A percentile compares a stretch with the other conserved stretches of the same genome.
Evolutionary conservation across 2,329 filamentous ascomycete species (phyloP).

Genomic region (Bipolaris zeicola): DNA sequence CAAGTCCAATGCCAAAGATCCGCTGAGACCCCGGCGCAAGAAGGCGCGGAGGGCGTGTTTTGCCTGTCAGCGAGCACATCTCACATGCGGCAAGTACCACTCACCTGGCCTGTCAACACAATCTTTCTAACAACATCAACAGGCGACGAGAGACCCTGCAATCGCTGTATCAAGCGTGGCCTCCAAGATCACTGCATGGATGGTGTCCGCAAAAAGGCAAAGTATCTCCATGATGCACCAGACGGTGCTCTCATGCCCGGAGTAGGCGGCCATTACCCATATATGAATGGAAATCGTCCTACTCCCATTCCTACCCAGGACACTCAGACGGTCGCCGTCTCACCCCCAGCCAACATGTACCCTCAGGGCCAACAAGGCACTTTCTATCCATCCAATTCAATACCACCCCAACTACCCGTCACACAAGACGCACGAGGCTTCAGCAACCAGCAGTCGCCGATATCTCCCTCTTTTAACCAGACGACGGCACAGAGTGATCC

Average conservation of each 20-base stretch:
- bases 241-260: constrained; percentile 88
- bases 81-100: constrained; percentile 88
- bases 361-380: constrained; percentile 43
- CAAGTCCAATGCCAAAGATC: constrained; percentile 75
- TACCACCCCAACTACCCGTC: constrained; percentile 49
- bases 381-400: constrained; percentile 51
- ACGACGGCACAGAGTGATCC: constrained; percentile 54
- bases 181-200: constrained; percentile 92
- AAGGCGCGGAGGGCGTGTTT: constrained; percentile 95
- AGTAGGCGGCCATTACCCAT: constrained; percentile 71
- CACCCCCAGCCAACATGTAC: constrained; percentile 53
- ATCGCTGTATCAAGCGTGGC: constrained; percentile 90
- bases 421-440: constrained; percentile 59
- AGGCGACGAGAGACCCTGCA: constrained; percentile 96
- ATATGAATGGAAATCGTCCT: constrained; percentile 56
- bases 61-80: constrained; percentile 94
- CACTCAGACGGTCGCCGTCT: constrained; percentile 29
- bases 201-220: constrained; percentile 97
- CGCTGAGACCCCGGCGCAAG: constrained; percentile 85
- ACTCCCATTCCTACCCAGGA: constrained; percentile 37
- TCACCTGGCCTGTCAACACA: too few relatives aligned
- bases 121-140: constrained; percentile 17
- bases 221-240: constrained; percentile 96
- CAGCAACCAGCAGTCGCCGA: constrained; percentile 71
- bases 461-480: constrained; percentile 73